Evolutionary conservation across 129 eudicot genomes (phyloP), one percentile per base, ranked within the genome.

Genomic region (Gnaphalium uliginosum): DNA sequence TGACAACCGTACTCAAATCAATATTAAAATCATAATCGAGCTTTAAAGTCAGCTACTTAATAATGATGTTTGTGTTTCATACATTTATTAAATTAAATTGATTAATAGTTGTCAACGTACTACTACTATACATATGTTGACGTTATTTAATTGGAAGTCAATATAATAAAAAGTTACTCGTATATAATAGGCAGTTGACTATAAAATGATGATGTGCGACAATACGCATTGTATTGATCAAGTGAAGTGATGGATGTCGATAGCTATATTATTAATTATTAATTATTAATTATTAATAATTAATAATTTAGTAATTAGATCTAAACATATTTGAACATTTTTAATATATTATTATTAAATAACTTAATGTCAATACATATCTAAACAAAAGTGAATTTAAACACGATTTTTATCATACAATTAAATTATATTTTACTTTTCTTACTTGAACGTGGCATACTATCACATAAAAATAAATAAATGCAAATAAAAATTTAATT

Each of bases 121-220:
- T 33, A 30, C 64, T 69, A 78, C 71, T 17, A 62, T 46, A 46
- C 53, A 3, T 46, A 3, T n/a, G 53, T 46, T 14, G 9, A 43
- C 69, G 33, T 77, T 68, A 71, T 69, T 78, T 32, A 43, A 78
- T 58, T 29, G 35, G 21, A 79, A 79, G 83, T 79, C 83, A 79
- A 72, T 30, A 17, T 18, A 17, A 61, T 70, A 58, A 18, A 48
- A 22, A 48, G 48, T 2, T 6, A 9, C 10, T 53, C 23, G 37
- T 53, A 46, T 54, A 25, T 18, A 37, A 72, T 32, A 56, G 50
- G 61, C 50, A 26, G 78, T 79, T 79, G 74, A 66, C 64, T 2
- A 29, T 32, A 29, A 66, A 4, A 65, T 64, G 68, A 73, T 73
- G 80, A 66, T 53, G 78, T 65, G 62, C 54, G 78, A 79, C 63